Base-by-base conservation (phyloP, 495 filamentous ascomycete genomes). In the Aspergillus asperescens region DNA sequence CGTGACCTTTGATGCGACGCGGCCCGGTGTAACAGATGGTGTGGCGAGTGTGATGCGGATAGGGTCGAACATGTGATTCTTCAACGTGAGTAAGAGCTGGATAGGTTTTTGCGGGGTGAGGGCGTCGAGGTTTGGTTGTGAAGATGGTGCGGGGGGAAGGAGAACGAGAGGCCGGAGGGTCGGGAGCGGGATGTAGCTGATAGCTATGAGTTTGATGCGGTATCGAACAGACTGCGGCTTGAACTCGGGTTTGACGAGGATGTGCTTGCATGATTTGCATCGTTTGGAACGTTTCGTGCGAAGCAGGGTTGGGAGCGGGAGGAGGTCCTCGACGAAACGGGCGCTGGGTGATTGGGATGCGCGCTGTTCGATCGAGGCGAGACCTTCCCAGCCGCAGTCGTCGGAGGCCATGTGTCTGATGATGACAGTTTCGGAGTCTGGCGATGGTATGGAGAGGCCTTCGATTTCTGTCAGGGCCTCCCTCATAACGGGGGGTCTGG, bases 211-310 rank as follows among this genome's bases (percentile, higher is more conserved):
- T 48, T 85, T 82, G 68, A 97, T 96, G 41, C 88, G 81, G 78
- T 89, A 96, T 34, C 90, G 85, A 9, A 88, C 93, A 13, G 82
- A 89, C 40, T 80, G 77, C 10, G 95, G 81, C 64, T 96, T 96
- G 53, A 81, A 77, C 70, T 98, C 94, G n/a, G 90, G 92, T 64
- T 93, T 93, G 44, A 86, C 86, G 62, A 98, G 85, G 68, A 96
- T 95, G 74, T 96, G 92, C 5, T 92, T 86, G 75, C 93, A 98
- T 9, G 83, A 80, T 54, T 85, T 81, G 70, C 93, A 98, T 41
- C 93, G 89, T 66, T 96, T 96, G 34, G 88, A 86, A 37, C 90
- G 87, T 64, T 95, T 96, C 0, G 90, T 95, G 46, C 89, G 85
- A 4, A 97, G 81, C 6, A 91, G 82, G 32, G 84, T 82, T 2